These are phyloP conservation scores for Zalaria obscura DNA, from an alignment of 2,329 filamentous ascomycete genomes.

Conservation along the genomic window DNA sequence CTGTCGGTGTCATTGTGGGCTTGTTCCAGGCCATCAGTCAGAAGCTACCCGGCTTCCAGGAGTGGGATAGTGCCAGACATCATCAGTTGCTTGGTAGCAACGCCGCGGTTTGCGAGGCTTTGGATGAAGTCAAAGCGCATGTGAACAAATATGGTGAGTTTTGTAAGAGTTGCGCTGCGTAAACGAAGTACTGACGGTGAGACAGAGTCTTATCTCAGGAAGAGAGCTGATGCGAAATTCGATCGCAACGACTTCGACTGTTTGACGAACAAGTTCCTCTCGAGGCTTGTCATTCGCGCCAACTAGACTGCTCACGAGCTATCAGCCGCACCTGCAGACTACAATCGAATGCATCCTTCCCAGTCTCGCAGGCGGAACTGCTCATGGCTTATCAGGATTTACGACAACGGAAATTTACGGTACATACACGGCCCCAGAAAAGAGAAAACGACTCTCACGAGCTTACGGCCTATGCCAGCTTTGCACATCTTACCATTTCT, in stretches of 20 bases:
- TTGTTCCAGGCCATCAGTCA: conserved; percentile 97
- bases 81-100: conserved; percentile 86
- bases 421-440: neutral
- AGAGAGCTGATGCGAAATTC: conserved; percentile 67
- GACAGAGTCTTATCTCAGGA: conserved; percentile 73
- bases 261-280: conserved; percentile 92
- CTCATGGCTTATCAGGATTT: neutral
- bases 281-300: conserved; percentile 88
- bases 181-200: conserved; percentile 5
- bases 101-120: conserved; percentile 78
- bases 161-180: neutral
- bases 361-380: neutral
- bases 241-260: conserved; percentile 88
- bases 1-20: conserved; percentile 89
- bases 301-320: conserved; percentile 38
- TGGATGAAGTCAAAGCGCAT: conserved; percentile 90
- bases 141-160: conserved; percentile 83
- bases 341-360: neutral
- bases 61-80: conserved; percentile 89
- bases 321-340: neutral
- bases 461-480: neutral
- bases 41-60: conserved; percentile 80
- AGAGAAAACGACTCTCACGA: neutral
- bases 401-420: neutral
- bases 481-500: neutral